Evolutionary conservation across 2,329 filamentous ascomycete species (phyloP).

Genomic region (Fusarium palustre): DNA sequence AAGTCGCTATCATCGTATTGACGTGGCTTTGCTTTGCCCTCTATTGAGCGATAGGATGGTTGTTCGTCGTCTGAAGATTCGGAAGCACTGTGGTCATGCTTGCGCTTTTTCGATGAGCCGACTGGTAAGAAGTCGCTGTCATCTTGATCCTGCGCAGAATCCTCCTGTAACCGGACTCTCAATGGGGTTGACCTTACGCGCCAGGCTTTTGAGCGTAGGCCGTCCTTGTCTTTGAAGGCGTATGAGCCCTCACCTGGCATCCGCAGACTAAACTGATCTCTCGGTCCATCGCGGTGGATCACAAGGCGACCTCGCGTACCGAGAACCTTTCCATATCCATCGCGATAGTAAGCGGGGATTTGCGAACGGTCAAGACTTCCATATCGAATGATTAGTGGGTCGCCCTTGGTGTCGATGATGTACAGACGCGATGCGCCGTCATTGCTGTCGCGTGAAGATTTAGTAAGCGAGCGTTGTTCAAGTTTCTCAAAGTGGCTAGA

Average conservation of each 20-base stretch:
- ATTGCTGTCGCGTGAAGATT: slow-evolving; percentile 12
- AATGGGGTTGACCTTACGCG: slow-evolving; percentile 56
- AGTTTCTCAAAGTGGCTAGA: slow-evolving; percentile 15
- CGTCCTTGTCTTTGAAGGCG: slow-evolving; percentile 57
- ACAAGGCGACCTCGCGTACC: slow-evolving; percentile 70
- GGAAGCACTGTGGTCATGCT: slow-evolving; percentile 48
- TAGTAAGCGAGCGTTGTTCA: slow-evolving; percentile 14
- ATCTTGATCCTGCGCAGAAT: slow-evolving; percentile 37
- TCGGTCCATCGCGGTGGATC: slow-evolving; percentile 74
- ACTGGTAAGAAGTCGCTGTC: slow-evolving; percentile 64
- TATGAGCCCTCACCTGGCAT: slow-evolving; percentile 55
- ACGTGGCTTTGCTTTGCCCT: slow-evolving; percentile 68
- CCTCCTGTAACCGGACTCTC: slow-evolving; percentile 52
- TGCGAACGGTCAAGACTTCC: slow-evolving; percentile 78
- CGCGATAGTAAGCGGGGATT: slow-evolving; percentile 77
- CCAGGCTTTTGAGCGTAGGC: slow-evolving; percentile 59
- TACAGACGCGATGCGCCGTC: slow-evolving; percentile 56
- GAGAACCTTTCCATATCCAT: slow-evolving; percentile 76
- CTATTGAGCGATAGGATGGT: slow-evolving; percentile 73
- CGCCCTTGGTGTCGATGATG: slow-evolving; percentile 78
- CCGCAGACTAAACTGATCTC: slow-evolving; percentile 65
- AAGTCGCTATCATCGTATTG: slow-evolving; percentile 62
- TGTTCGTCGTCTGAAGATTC: slow-evolving; percentile 59
- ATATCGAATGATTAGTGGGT: slow-evolving; percentile 79
- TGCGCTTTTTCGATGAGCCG: slow-evolving; percentile 57